phyloP scores from a whole-genome alignment of 108 stramenopile species.

The Chaetoceros tenuissimus region DNA sequence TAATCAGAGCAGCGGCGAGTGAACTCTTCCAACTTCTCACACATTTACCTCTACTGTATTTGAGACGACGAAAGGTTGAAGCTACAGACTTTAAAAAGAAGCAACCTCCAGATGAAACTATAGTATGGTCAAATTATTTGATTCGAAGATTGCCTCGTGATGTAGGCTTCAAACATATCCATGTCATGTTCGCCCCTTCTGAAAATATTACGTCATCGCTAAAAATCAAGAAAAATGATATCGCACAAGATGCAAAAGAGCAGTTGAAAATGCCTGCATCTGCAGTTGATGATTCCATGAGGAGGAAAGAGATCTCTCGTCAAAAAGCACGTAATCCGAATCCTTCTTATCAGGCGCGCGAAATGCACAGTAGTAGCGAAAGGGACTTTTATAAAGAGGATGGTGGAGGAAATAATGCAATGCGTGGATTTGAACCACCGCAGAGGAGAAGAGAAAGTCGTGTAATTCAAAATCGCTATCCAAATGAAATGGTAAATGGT shows the following conservation, averaged over 20 bases:
- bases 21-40: not conserved
- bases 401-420: no score
- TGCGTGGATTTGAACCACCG: no score
- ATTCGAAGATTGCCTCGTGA: not conserved
- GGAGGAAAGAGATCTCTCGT: no score
- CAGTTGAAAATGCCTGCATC: no score
- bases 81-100: not conserved
- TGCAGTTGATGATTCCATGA: no score
- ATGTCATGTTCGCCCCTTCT: slow-evolving; percentile 2
- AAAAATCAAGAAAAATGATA: not conserved
- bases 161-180: not conserved
- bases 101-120: not conserved
- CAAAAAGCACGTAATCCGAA: no score
- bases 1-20: slow-evolving; percentile 4
- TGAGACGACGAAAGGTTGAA: not conserved
- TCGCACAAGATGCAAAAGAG: not conserved
- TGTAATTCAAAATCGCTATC: no score
- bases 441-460: no score
- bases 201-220: not conserved
- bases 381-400: no score
- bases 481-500: no score
- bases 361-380: no score
- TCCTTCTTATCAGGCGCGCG: no score
- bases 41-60: slow-evolving; percentile 2
- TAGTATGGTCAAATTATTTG: not conserved